Evolutionary conservation across 441 rosid genomes (phyloP).

Genomic region (Pelargonium myrrhifolium): DNA sequence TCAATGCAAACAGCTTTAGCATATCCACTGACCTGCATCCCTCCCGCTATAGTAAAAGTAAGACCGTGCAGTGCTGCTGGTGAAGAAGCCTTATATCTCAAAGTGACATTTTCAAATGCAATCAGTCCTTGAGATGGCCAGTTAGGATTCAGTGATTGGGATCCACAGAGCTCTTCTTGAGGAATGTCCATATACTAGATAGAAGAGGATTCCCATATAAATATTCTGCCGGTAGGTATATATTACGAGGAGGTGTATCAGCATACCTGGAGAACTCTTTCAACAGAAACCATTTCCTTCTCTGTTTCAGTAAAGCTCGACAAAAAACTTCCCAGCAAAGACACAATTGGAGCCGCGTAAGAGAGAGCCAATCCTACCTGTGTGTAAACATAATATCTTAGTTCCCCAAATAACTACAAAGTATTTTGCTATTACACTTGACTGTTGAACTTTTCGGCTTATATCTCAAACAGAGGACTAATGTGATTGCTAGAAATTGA

Average conservation of each 20-base stretch:
- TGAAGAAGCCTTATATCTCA: conserved; percentile 71
- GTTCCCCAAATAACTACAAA: background rate
- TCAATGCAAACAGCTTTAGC: conserved; percentile 6
- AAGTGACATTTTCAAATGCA: conserved; percentile 64
- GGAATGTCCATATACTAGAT: conserved; percentile 86
- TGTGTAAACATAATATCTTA: conserved; percentile 15
- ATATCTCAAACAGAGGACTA: conserved; percentile 6
- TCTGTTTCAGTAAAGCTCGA: conserved; percentile 96
- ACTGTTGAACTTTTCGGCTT: background rate
- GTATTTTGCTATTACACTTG: no score
- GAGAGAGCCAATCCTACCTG: conserved; percentile 97
- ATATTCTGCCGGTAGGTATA: conserved; percentile 10
- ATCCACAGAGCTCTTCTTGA: conserved; percentile 65
- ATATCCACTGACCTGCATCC: conserved; percentile 48
- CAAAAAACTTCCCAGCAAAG: conserved; percentile 76
- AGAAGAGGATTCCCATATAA: conserved; percentile 17
- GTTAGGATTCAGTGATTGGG: conserved; percentile 34
- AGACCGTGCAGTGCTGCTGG: conserved; percentile 62
- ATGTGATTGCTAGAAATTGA: background rate
- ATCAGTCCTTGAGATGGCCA: conserved; percentile 79
- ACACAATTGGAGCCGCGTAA: conserved; percentile 85
- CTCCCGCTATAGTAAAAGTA: conserved; percentile 58
- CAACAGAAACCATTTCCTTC: conserved; percentile 93
- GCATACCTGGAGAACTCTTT: conserved; percentile 81
- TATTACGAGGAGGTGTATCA: conserved; percentile 9